Conservation (phyloP, 257 asterid species). For the Hygrophila difformis region DNA sequence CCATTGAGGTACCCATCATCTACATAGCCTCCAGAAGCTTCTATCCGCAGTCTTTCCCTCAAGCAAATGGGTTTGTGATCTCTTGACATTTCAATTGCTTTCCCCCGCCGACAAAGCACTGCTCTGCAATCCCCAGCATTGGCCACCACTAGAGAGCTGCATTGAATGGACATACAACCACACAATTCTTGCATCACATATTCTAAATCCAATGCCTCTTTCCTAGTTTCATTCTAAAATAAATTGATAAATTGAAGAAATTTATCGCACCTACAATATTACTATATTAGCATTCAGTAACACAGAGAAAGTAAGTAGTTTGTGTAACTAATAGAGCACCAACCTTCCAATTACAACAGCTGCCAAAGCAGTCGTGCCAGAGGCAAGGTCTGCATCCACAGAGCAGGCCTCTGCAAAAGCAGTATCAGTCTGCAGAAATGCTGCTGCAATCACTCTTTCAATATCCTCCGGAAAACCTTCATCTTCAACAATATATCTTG, state of each 20-base stretch:
- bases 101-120: slow-evolving; percentile 88
- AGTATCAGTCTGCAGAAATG: slow-evolving; percentile 75
- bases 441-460: slow-evolving; percentile 65
- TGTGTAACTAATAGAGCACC: slow-evolving; percentile 1
- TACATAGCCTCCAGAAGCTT: slow-evolving; percentile 88
- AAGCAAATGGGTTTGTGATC: slow-evolving; percentile 74
- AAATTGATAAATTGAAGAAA: too few species aligned
- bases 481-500: slow-evolving; percentile 65
- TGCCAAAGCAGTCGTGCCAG: slow-evolving; percentile 97
- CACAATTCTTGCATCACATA: too few species aligned
- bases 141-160: slow-evolving; percentile 86
- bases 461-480: slow-evolving; percentile 63
- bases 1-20: slow-evolving; percentile 88
- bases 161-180: neutral
- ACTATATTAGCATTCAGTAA: too few species aligned
- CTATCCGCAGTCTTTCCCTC: slow-evolving; percentile 62
- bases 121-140: slow-evolving; percentile 98
- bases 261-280: too few species aligned
- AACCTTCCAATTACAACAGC: slow-evolving; percentile 86
- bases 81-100: slow-evolving; percentile 94
- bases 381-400: slow-evolving; percentile 76
- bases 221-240: too few species aligned
- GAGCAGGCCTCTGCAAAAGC: slow-evolving; percentile 92
- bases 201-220: too few species aligned
- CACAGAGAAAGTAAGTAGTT: too few species aligned